A percentile compares a stretch with the other conserved stretches of the same genome.
phyloP scores from a whole-genome alignment of 257 asterid species.

The Solanum chiquidenum region DNA sequence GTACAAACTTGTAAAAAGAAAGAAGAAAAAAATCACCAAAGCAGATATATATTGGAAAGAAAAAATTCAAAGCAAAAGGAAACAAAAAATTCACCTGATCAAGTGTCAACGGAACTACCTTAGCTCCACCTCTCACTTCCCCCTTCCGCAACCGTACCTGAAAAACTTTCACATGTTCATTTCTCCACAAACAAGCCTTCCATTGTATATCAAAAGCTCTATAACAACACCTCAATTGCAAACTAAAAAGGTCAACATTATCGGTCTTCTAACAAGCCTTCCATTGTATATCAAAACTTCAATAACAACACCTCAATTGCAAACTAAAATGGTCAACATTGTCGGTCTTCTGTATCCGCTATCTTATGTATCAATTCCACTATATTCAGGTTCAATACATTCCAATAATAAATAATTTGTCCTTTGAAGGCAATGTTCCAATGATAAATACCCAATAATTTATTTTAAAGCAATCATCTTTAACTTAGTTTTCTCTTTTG shows the following conservation, averaged over 20 bases:
- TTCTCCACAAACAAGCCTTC: background rate
- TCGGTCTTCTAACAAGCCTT: background rate
- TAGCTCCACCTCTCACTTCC: conserved; percentile 72
- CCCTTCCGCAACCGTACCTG: conserved; percentile 66
- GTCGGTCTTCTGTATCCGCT: background rate
- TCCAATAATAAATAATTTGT: background rate
- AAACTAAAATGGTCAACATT: background rate
- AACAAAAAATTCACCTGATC: conserved; percentile 55
- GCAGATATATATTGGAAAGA: background rate
- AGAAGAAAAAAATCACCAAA: background rate
- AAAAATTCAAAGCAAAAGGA: background rate
- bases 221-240: background rate
- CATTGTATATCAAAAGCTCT: background rate
- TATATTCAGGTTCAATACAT: background rate
- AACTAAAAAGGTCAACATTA: background rate
- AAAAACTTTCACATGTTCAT: background rate
- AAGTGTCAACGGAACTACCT: conserved; percentile 85
- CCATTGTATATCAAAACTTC: background rate
- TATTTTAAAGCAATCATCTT: background rate
- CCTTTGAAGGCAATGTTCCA: background rate
- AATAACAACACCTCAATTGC: background rate
- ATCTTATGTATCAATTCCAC: background rate
- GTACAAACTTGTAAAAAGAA: background rate
- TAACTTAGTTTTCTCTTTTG: background rate
- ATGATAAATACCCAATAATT: background rate